A percentile compares a stretch with the other conserved stretches of the same genome.
These are phyloP conservation scores for Clarireedia homoeocarpa DNA, from an alignment of 2,329 filamentous ascomycete genomes.

Conservation along the genomic window DNA sequence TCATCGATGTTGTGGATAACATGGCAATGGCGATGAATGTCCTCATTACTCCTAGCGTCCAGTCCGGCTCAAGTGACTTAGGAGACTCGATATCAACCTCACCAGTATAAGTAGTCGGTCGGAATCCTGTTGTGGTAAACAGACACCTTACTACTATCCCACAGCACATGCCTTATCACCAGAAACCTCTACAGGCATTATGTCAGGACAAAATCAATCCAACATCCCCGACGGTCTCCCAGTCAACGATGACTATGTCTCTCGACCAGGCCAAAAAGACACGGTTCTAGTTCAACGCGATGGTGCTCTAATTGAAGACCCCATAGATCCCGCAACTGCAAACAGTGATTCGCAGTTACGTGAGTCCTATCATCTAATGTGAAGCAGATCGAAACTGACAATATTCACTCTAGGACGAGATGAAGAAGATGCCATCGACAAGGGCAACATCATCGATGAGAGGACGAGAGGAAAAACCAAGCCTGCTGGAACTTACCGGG, in stretches of 20 bases:
- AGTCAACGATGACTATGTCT: constrained; percentile 4
- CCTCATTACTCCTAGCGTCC: neutral
- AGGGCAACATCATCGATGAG: neutral
- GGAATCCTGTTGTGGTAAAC: too few relatives aligned
- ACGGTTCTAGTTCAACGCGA: constrained; percentile 4
- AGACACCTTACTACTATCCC: neutral
- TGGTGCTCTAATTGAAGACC: constrained; percentile 1
- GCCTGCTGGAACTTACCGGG: constrained; percentile 15
- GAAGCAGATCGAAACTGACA: neutral
- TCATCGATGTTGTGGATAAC: too few relatives aligned
- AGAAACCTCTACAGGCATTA: neutral
- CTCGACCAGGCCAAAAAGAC: neutral
- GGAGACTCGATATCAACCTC: neutral
- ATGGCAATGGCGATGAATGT: neutral
- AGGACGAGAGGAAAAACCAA: neutral
- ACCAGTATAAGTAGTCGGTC: too few relatives aligned
- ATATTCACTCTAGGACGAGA: neutral
- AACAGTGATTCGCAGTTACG: neutral
- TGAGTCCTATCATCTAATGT: neutral
- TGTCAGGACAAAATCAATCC: neutral
- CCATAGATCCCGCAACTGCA: neutral
- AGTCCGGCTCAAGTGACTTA: neutral
- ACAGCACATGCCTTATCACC: neutral
- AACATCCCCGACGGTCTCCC: neutral
- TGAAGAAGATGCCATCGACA: neutral